Evolutionary conservation across 805 yeast species (phyloP).

Genomic region (Ogataea henricii): DNA sequence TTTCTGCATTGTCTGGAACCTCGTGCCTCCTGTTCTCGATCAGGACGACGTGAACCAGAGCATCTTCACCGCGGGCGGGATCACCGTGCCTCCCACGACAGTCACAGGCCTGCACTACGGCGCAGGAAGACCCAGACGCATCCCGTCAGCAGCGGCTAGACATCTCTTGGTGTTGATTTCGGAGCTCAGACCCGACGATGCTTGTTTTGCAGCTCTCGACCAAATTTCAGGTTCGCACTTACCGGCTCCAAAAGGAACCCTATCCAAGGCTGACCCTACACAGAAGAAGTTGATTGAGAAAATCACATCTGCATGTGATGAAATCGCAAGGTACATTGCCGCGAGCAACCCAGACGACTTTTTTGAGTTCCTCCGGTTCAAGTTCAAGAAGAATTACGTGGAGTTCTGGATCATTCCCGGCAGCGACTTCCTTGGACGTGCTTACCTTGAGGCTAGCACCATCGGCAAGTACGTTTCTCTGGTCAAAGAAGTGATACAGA

Average conservation of each 20-base stretch:
- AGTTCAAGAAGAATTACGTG: conserved; percentile 31
- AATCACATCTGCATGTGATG: conserved; percentile 42
- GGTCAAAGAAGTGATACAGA: conserved; percentile 37
- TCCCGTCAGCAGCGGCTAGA: conserved; percentile 13
- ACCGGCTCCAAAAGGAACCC: conserved; percentile 7
- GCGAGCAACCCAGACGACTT: conserved; percentile 52
- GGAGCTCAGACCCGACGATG: conserved; percentile 24
- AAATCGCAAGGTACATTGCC: conserved; percentile 47
- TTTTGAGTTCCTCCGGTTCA: conserved; percentile 36
- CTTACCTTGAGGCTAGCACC: conserved; percentile 41
- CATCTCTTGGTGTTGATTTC: conserved; percentile 18
- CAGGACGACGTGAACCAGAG: background rate
- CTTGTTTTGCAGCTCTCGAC: conserved; percentile 28
- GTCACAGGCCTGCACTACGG: conserved; percentile 7
- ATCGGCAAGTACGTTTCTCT: conserved; percentile 42
- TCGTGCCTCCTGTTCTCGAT: conserved; percentile 1
- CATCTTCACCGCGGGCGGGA: conserved; percentile 8
- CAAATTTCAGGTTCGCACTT: conserved; percentile 15
- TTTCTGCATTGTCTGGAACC: conserved; percentile 23
- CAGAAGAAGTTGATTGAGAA: conserved; percentile 27
- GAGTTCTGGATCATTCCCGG: conserved; percentile 43
- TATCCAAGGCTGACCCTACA: conserved; percentile 6
- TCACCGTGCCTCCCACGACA: conserved; percentile 15
- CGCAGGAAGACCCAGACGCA: conserved; percentile 17
- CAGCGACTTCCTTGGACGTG: conserved; percentile 47